Evolutionary conservation across 306 rosid species (phyloP).

Genomic region (Inga leiocalycina): DNA sequence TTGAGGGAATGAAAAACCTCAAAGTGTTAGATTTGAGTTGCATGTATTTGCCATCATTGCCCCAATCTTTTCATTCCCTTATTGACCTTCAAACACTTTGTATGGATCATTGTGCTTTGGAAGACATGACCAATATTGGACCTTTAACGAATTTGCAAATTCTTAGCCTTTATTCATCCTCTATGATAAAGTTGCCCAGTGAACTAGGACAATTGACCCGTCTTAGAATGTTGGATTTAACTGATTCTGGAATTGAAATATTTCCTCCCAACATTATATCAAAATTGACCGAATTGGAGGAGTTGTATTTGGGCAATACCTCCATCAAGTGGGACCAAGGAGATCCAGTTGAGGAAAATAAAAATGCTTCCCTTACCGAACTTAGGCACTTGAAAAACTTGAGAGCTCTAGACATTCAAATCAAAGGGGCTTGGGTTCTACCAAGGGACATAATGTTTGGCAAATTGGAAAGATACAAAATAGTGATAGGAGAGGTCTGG

Average conservation of each 20-base stretch:
- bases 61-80: background rate
- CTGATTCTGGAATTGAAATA: background rate
- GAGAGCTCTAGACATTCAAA: background rate
- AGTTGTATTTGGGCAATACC: background rate
- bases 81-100: background rate
- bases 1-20: background rate
- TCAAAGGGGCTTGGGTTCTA: background rate
- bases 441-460: background rate
- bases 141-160: background rate
- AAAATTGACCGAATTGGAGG: background rate
- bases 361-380: constrained; percentile 18
- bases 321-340: constrained; percentile 6
- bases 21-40: background rate
- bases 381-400: background rate
- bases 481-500: background rate
- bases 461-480: background rate
- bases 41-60: background rate
- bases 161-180: background rate
- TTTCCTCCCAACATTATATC: background rate
- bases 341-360: background rate
- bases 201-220: background rate
- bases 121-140: background rate
- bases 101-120: background rate
- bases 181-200: background rate
- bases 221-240: background rate